These are phyloP conservation scores for Entamoeba moshkovskii DNA, from an alignment of 208 protist genomes.

Conservation along the genomic window DNA sequence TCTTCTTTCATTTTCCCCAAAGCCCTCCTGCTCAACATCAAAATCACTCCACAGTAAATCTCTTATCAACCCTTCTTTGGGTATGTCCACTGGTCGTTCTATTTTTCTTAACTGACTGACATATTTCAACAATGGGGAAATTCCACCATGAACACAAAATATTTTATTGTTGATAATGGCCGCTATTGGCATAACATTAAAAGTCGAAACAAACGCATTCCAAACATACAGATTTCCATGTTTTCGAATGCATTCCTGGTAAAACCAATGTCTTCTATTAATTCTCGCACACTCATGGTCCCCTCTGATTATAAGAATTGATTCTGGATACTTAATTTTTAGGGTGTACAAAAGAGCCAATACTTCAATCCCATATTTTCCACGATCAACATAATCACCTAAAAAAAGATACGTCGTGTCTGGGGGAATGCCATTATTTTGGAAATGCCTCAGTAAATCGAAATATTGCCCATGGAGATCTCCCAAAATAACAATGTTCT, in stretches of 20 bases:
- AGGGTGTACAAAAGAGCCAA: slow-evolving; percentile 13
- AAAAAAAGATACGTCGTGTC: slow-evolving; percentile 26
- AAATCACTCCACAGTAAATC: slow-evolving; percentile 96
- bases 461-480: slow-evolving; percentile 30
- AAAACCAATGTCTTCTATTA: slow-evolving; percentile 2
- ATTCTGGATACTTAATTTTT: slow-evolving; percentile 12
- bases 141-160: slow-evolving; percentile 75
- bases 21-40: slow-evolving; percentile 29
- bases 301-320: slow-evolving; percentile 10
- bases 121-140: slow-evolving; percentile 72
- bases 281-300: slow-evolving; percentile 25
- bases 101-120: slow-evolving; percentile 50
- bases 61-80: slow-evolving; percentile 91
- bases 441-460: slow-evolving; percentile 21
- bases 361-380: slow-evolving; percentile 19
- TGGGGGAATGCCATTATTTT: not conserved
- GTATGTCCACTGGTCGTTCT: slow-evolving; percentile 62
- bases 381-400: slow-evolving; percentile 35
- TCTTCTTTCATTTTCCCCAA: not conserved
- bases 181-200: slow-evolving; percentile 55
- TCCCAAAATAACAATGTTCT: not conserved
- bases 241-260: slow-evolving; percentile 55
- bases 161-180: slow-evolving; percentile 44
- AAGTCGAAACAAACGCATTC: slow-evolving; percentile 55
- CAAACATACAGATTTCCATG: slow-evolving; percentile 59